Evolutionary conservation across 306 rosid genomes (phyloP).

Genomic region (Trichosanthes truncata): DNA sequence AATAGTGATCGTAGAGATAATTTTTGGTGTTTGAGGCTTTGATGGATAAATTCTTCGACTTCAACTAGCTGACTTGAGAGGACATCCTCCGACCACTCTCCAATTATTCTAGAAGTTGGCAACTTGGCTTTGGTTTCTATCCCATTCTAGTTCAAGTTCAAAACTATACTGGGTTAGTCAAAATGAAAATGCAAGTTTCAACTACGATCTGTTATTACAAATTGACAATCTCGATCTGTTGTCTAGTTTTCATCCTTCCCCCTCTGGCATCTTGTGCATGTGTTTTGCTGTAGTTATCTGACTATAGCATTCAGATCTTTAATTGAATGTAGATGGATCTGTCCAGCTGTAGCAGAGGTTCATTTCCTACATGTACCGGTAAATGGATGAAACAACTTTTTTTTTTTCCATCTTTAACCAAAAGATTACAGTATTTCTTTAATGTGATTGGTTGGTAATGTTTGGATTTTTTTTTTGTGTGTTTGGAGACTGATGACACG

Average conservation of each 20-base stretch:
- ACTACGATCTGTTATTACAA: not conserved
- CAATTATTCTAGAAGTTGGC: not conserved
- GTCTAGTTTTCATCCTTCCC: not conserved
- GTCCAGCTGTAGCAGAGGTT: not conserved
- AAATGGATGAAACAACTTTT: not conserved
- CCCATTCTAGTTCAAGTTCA: not conserved
- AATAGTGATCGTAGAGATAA: not conserved
- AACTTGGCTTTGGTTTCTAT: not conserved
- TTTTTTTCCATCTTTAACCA: not conserved
- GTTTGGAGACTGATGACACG: not conserved
- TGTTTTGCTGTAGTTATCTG: not conserved
- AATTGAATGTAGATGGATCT: not conserved
- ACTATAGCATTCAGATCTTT: not conserved
- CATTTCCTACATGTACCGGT: not conserved
- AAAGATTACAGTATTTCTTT: not conserved
- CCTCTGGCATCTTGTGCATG: not conserved
- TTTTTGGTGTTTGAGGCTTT: not conserved
- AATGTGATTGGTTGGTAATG: not conserved
- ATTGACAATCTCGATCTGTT: not conserved
- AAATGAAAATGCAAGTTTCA: not conserved
- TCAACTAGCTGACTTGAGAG: not conserved
- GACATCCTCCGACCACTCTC: not conserved
- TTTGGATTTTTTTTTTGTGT: not conserved
- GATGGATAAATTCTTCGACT: not conserved
- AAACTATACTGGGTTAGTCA: not conserved